Evolutionary conservation across 139 green algal genomes (phyloP).

Genomic region (Deuterostichococcus epilithicus): DNA sequence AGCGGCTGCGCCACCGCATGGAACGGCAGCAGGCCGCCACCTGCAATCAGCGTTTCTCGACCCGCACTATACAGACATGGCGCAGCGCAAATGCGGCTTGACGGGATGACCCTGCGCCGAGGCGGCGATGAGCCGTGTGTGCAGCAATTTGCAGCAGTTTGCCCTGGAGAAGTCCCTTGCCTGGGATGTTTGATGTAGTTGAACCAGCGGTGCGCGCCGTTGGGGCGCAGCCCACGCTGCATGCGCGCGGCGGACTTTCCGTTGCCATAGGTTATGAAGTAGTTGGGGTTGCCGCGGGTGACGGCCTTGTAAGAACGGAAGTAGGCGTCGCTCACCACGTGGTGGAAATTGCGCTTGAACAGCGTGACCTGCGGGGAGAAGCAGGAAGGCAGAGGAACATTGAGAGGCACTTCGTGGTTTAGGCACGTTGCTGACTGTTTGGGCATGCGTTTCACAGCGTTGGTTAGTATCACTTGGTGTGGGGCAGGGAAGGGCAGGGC

Average conservation of each 20-base stretch:
- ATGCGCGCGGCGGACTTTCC: conserved; percentile 70
- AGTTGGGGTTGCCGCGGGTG: conserved; percentile 76
- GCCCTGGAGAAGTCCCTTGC: conserved; percentile 9
- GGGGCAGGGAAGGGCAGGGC: too few species aligned
- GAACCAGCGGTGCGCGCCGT: conserved; percentile 78
- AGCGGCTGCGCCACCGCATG: too few species aligned
- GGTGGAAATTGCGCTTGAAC: conserved; percentile 78
- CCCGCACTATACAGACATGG: too few species aligned
- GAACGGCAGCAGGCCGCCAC: too few species aligned
- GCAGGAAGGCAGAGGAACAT: not conserved
- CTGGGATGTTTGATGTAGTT: conserved; percentile 54
- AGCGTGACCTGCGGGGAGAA: conserved; percentile 54
- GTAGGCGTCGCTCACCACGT: conserved; percentile 69
- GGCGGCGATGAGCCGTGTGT: not conserved
- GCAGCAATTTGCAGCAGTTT: not conserved
- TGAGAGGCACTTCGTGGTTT: not conserved
- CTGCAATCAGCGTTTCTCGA: too few species aligned
- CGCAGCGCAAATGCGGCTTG: too few species aligned
- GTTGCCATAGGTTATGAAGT: conserved; percentile 81
- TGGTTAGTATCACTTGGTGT: too few species aligned
- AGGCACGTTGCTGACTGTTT: not conserved
- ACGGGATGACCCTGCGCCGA: too few species aligned
- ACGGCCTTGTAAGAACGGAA: conserved; percentile 60
- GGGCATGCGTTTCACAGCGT: not conserved
- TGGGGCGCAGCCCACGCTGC: conserved; percentile 56